Conservation (phyloP, 2,329 filamentous ascomycete genomes). For the Trichoderma brevicompactum region DNA sequence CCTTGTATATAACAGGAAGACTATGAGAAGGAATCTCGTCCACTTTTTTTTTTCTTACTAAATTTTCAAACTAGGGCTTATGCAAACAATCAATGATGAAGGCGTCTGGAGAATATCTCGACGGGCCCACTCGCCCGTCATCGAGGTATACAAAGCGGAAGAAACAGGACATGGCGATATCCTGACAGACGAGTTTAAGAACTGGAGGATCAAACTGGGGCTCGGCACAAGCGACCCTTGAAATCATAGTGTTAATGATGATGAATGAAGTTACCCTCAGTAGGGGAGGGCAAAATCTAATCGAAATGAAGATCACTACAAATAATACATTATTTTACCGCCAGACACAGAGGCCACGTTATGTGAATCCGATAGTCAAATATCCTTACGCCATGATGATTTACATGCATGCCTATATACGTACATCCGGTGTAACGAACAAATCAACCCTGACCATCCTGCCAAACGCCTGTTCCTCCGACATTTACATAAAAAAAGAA, state of each 20-base stretch:
- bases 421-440: not conserved
- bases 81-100: constrained; percentile 65
- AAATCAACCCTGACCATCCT: not conserved
- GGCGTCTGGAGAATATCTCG: constrained; percentile 83
- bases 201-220: constrained; percentile 68
- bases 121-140: constrained; percentile 61
- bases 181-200: constrained; percentile 75
- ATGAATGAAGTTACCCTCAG: not conserved
- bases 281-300: not conserved
- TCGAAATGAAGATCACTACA: not conserved
- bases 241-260: not conserved
- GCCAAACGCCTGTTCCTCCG: not conserved
- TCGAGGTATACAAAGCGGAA: constrained; percentile 76
- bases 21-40: not conserved
- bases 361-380: not conserved
- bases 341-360: too few relatives aligned
- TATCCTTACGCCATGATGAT: not conserved
- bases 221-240: constrained; percentile 33
- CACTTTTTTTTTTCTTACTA: constrained; percentile 15
- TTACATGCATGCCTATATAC: constrained; percentile 10
- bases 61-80: constrained; percentile 58
- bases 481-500: not conserved
- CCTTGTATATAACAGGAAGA: not conserved
- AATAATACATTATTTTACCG: not conserved
- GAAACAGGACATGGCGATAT: constrained; percentile 77